Percentiles rank a stretch among this genome's conserved stretches.
These are phyloP conservation scores for Amaranthus cruentus DNA, from an alignment of 148 eudicot genomes.

Conservation along the genomic window DNA sequence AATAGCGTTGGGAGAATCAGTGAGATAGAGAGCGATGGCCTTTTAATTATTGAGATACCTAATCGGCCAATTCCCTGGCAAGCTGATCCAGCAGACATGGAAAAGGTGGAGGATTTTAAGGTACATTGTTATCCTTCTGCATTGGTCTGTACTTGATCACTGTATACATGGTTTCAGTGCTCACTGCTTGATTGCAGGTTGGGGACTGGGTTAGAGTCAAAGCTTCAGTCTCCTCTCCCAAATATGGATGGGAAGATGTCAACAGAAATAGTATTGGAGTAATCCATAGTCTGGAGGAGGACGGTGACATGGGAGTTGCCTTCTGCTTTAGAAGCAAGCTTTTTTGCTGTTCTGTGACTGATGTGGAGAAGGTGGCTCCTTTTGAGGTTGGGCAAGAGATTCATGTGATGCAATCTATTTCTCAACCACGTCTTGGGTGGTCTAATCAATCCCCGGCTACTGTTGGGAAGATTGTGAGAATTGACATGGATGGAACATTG, in stretches of 20 bases:
- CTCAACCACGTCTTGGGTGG: slow-evolving; percentile 96
- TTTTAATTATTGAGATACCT: slow-evolving; percentile 86
- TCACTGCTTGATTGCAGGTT: slow-evolving; percentile 48
- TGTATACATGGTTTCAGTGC: slow-evolving; percentile 2
- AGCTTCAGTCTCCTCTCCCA: slow-evolving; percentile 95
- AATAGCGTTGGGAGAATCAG: slow-evolving; percentile 92
- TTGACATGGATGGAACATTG: slow-evolving; percentile 94
- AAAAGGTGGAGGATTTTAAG: slow-evolving; percentile 94
- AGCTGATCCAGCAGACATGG: slow-evolving; percentile 99
- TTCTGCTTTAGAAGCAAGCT: slow-evolving; percentile 96
- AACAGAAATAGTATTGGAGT: slow-evolving; percentile 81
- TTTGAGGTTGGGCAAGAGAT: slow-evolving; percentile 95
- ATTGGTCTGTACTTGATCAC: background rate
- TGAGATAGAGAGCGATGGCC: slow-evolving; percentile 94
- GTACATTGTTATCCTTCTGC: slow-evolving; percentile 37
- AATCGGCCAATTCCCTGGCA: slow-evolving; percentile 98
- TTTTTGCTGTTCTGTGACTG: slow-evolving; percentile 90
- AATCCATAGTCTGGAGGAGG: slow-evolving; percentile 93
- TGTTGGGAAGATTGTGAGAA: slow-evolving; percentile 74
- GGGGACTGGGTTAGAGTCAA: slow-evolving; percentile 94
- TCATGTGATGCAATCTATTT: slow-evolving; percentile 71
- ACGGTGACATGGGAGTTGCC: slow-evolving; percentile 95
- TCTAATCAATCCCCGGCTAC: slow-evolving; percentile 89
- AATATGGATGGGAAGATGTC: slow-evolving; percentile 98
- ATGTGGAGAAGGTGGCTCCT: slow-evolving; percentile 81